Conservation (phyloP, 164 flowering plant species). For the Litsea cubeba region DNA sequence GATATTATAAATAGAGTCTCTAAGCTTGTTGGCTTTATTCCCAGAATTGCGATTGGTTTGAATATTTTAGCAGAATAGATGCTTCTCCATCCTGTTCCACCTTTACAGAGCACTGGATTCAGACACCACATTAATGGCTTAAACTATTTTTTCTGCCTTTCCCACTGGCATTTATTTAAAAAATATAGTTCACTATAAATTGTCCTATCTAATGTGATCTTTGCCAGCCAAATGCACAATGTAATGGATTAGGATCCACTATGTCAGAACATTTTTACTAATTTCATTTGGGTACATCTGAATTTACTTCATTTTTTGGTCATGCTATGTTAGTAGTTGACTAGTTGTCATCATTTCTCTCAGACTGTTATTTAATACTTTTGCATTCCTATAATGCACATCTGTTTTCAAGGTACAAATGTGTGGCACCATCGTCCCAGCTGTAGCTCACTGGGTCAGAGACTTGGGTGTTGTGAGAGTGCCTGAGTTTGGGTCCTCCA, state of each 20-base stretch:
- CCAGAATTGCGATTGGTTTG: background rate
- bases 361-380: background rate
- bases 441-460: no score
- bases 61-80: background rate
- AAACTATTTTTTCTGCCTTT: background rate
- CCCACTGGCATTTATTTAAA: background rate
- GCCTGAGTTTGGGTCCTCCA: background rate
- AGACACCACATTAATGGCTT: background rate
- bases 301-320: background rate
- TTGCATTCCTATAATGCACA: background rate
- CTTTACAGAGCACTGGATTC: background rate
- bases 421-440: background rate
- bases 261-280: background rate
- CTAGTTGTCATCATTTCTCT: background rate
- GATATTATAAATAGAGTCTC: background rate
- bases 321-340: background rate
- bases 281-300: background rate
- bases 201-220: background rate
- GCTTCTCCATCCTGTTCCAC: background rate
- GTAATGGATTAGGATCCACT: background rate
- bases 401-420: background rate
- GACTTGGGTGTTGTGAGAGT: background rate
- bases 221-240: background rate
- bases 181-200: no score
- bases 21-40: background rate